Conservation (phyloP, 2,329 filamentous ascomycete species). For the Drechslerella stenobrocha region DNA sequence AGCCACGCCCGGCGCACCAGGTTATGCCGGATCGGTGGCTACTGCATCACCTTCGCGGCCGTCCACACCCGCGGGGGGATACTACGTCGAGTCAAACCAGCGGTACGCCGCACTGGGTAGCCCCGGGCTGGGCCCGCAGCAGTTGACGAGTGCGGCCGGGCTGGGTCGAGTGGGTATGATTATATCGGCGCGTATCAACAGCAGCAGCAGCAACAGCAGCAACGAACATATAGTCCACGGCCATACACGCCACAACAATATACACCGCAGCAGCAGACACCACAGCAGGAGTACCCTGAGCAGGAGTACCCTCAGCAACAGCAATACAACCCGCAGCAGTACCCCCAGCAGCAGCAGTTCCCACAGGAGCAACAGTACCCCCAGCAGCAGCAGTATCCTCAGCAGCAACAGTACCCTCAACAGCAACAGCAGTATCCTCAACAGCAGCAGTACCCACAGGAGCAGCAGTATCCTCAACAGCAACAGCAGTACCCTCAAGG, state of each 20-base stretch:
- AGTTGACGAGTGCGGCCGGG: conserved; percentile 22
- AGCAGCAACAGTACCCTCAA: neutral
- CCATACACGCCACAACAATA: too few relatives aligned
- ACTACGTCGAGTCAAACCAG: neutral
- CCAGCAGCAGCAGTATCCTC: too few relatives aligned
- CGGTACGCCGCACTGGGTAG: conserved; percentile 19
- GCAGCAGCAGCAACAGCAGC: conserved; percentile 1
- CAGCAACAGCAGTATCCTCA: conserved; percentile 56
- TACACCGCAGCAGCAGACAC: neutral
- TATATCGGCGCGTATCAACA: conserved; percentile 8
- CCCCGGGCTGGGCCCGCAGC: conserved; percentile 15
- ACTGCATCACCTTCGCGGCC: conserved; percentile 11
- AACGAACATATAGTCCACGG: too few relatives aligned
- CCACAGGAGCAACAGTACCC: too few relatives aligned
- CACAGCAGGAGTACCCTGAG: neutral
- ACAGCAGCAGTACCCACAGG: conserved; percentile 53
- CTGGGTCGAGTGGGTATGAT: conserved; percentile 11
- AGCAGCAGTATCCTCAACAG: conserved; percentile 54
- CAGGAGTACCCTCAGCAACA: neutral
- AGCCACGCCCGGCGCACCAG: too few relatives aligned
- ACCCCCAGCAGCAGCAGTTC: conserved; percentile 1
- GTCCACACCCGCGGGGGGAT: conserved; percentile 10
- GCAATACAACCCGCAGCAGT: neutral
- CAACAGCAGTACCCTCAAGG: conserved; percentile 56
- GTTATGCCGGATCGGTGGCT: neutral